A percentile compares a stretch with the other conserved stretches of the same genome.
Evolutionary conservation across 345 rosid genomes (phyloP).

Genomic region (Capsella bursapastoris): DNA sequence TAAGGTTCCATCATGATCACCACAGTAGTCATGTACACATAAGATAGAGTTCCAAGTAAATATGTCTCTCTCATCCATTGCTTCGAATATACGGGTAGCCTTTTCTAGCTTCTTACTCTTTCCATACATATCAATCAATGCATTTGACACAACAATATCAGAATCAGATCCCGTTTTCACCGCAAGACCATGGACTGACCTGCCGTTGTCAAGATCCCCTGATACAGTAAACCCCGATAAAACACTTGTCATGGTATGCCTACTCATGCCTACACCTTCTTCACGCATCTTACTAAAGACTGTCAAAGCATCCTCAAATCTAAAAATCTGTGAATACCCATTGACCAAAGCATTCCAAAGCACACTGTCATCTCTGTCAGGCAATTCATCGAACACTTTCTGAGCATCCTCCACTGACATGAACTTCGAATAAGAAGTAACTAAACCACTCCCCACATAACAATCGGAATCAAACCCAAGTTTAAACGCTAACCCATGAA

Average conservation of each 20-base stretch:
- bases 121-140: constrained; percentile 75
- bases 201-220: constrained; percentile 52
- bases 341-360: constrained; percentile 73
- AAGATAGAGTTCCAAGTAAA: constrained; percentile 72
- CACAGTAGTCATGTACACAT: constrained; percentile 57
- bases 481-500: constrained; percentile 60
- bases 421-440: constrained; percentile 50
- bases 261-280: constrained; percentile 47
- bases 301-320: constrained; percentile 51
- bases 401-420: constrained; percentile 51
- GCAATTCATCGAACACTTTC: constrained; percentile 61
- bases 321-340: constrained; percentile 58
- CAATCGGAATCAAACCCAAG: constrained; percentile 60
- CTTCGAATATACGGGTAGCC: constrained; percentile 53
- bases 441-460: constrained; percentile 60
- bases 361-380: constrained; percentile 56
- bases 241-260: constrained; percentile 57
- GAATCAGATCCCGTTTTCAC: constrained; percentile 52
- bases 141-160: constrained; percentile 51
- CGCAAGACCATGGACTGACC: constrained; percentile 54
- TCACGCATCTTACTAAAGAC: constrained; percentile 52
- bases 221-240: constrained; percentile 54
- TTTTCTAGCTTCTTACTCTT: constrained; percentile 57
- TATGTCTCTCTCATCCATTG: constrained; percentile 53
- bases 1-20: constrained; percentile 61